These are phyloP conservation scores for Fusarium graminum DNA, from an alignment of 2,329 filamentous ascomycete species.

Conservation along the genomic window DNA sequence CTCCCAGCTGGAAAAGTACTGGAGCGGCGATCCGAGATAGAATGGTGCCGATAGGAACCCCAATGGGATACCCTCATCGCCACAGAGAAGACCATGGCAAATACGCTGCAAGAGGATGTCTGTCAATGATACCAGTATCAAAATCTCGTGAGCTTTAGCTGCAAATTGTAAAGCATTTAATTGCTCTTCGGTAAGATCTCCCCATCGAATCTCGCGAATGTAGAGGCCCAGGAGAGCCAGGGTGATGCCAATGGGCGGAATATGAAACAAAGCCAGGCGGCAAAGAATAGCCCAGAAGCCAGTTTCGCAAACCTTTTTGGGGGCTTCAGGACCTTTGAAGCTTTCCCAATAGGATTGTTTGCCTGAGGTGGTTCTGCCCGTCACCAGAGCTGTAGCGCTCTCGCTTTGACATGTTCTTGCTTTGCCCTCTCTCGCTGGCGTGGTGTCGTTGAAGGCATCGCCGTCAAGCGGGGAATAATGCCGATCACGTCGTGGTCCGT, in stretches of 20 bases:
- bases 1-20: conserved; percentile 1
- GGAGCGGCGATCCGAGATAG: background rate
- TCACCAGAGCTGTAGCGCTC: background rate
- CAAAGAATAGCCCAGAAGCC: background rate
- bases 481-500: no score
- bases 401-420: background rate
- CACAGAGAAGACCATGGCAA: background rate
- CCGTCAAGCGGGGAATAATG: background rate
- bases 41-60: background rate
- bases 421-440: background rate
- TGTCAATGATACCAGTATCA: conserved; percentile 3
- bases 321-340: background rate
- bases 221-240: conserved; percentile 8
- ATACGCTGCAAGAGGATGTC: conserved; percentile 3
- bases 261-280: conserved; percentile 3
- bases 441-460: background rate
- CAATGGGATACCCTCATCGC: background rate
- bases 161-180: conserved; percentile 10
- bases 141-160: conserved; percentile 8
- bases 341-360: conserved; percentile 5
- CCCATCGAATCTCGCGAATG: conserved; percentile 3
- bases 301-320: background rate
- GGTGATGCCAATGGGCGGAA: background rate
- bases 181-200: background rate
- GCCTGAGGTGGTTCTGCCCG: accelerated